Evolutionary conservation across 106 monocot species (phyloP).

Genomic region (Agapanthus africanus): DNA sequence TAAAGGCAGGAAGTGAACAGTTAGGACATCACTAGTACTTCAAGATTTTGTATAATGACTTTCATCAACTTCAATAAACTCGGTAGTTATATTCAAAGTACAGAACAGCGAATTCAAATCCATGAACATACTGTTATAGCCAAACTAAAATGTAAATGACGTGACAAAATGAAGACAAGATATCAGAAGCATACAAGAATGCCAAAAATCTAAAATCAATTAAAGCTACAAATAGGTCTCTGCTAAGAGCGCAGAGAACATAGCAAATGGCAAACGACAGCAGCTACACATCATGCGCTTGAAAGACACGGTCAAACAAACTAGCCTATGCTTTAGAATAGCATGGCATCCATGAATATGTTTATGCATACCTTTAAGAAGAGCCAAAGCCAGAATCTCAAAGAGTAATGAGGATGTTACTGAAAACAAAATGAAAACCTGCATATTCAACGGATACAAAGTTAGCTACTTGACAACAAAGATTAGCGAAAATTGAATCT

Average conservation of each 20-base stretch:
- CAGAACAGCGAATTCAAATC: not conserved
- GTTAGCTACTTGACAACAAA: not conserved
- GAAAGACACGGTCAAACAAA: not conserved
- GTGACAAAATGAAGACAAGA: not conserved
- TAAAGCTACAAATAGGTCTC: no score
- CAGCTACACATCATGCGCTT: not conserved
- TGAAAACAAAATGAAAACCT: conserved; percentile 65
- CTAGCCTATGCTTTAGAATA: not conserved
- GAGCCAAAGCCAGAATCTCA: conserved; percentile 37
- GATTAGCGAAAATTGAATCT: not conserved
- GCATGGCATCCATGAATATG: not conserved
- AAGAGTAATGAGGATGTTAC: conserved; percentile 26
- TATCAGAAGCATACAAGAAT: no score
- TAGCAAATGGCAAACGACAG: not conserved
- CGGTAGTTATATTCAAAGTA: not conserved
- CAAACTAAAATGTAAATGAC: not conserved
- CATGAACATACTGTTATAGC: not conserved
- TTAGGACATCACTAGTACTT: not conserved
- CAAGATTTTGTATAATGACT: not conserved
- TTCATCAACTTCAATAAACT: conserved; percentile 1
- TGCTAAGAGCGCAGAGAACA: no score
- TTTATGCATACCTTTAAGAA: conserved; percentile 44
- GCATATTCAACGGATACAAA: conserved; percentile 16
- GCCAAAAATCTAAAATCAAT: no score
- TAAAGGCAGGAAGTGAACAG: not conserved